Conservation (phyloP, 1,139 yeast genomes). For the Yamadazyma friedrichii region DNA sequence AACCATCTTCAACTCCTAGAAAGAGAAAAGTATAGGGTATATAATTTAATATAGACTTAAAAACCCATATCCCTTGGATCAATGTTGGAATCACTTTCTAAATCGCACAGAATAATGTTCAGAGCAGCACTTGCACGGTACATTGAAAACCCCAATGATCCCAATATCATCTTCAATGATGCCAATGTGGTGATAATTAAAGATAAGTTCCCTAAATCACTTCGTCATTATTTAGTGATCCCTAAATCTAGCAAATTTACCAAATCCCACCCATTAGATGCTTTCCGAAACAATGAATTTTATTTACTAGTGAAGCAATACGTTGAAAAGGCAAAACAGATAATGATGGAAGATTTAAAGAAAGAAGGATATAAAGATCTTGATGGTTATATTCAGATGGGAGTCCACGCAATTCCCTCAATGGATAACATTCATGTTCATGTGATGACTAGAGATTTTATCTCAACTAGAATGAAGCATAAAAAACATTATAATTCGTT, state of each 20-base stretch:
- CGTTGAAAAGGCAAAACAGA: constrained; percentile 41
- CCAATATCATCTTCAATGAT: constrained; percentile 41
- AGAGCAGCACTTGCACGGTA: constrained; percentile 33
- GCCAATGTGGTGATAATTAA: constrained; percentile 53
- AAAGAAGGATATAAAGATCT: constrained; percentile 18
- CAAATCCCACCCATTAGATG: constrained; percentile 51
- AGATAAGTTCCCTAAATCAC: constrained; percentile 66
- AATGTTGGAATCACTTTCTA: too few species aligned
- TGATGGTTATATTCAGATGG: constrained; percentile 48
- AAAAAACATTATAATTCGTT: constrained; percentile 73
- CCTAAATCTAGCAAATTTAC: constrained; percentile 50
- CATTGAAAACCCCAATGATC: constrained; percentile 30
- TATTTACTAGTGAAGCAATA: constrained; percentile 33
- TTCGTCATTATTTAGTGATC: constrained; percentile 58
- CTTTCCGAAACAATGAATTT: constrained; percentile 36
- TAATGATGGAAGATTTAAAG: constrained; percentile 37
- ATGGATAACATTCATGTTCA: constrained; percentile 70
- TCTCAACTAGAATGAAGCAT: constrained; percentile 53
- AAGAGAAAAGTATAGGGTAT: constrained; percentile 17
- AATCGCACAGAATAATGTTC: constrained; percentile 14
- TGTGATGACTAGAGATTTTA: constrained; percentile 64
- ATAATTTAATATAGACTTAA: constrained; percentile 1
- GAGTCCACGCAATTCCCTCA: constrained; percentile 74
- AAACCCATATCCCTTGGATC: too few species aligned
- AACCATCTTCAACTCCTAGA: constrained; percentile 11